Evolutionary conservation across 805 yeast species (phyloP).

Genomic region (Candida jianshihensis): DNA sequence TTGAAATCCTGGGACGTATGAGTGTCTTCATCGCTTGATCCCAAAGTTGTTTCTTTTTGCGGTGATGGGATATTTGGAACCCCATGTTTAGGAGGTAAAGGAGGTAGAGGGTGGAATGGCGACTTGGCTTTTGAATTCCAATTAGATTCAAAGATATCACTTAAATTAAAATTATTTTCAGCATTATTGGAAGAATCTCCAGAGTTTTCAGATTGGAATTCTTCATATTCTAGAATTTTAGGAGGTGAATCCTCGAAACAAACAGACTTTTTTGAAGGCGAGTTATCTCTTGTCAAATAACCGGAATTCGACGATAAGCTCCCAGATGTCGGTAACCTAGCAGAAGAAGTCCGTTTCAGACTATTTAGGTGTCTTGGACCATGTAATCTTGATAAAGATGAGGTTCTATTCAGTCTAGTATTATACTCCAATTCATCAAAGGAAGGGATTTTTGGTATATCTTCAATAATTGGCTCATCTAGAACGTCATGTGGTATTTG

Average conservation of each 20-base stretch:
- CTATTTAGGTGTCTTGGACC: constrained; percentile 25
- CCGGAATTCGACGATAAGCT: constrained; percentile 7
- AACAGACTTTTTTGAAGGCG: constrained; percentile 32
- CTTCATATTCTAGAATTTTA: constrained; percentile 29
- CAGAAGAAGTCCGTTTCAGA: constrained; percentile 17
- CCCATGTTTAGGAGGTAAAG: constrained; percentile 27
- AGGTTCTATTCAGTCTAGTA: constrained; percentile 21
- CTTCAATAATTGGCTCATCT: constrained; percentile 14
- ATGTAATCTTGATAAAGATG: constrained; percentile 20
- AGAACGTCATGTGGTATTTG: no score
- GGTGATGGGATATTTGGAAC: constrained; percentile 12
- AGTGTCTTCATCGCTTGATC: constrained; percentile 22
- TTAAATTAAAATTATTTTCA: constrained; percentile 7
- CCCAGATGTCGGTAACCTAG: constrained; percentile 10
- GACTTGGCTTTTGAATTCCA: constrained; percentile 20
- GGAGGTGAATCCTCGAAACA: constrained; percentile 33
- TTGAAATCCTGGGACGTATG: constrained; percentile 20
- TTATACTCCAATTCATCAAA: constrained; percentile 28
- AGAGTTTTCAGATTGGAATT: constrained; percentile 19
- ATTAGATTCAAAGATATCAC: constrained; percentile 17
- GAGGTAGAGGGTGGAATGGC: constrained; percentile 29
- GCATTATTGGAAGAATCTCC: constrained; percentile 16
- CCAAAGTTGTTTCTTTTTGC: constrained; percentile 19
- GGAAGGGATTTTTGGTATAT: constrained; percentile 21
- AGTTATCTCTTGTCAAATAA: constrained; percentile 16